A percentile compares a stretch with the other conserved stretches of the same genome.
Evolutionary conservation across 2,329 filamentous ascomycete species (phyloP).

Genomic region (Ceratocystis cubensis): DNA sequence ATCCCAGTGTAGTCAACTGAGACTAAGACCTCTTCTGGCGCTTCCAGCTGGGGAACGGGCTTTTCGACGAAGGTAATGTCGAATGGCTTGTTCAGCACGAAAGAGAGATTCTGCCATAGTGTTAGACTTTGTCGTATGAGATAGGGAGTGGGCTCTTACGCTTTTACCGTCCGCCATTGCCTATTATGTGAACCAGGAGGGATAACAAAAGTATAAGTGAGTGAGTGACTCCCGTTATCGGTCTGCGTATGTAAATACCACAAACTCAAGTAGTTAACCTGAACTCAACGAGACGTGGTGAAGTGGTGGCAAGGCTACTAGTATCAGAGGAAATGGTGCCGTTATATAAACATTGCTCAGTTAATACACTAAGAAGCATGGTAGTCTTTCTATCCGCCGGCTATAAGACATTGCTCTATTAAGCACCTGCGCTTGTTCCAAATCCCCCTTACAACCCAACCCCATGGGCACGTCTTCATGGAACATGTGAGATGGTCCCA

Average conservation of each 20-base stretch:
- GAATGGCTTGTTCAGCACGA: constrained; percentile 65
- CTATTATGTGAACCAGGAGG: background rate
- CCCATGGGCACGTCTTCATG: background rate
- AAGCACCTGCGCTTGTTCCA: constrained; percentile 2
- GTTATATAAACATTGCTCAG: too few species aligned
- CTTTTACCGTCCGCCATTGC: constrained; percentile 20
- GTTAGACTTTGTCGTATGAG: background rate
- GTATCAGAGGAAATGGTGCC: too few species aligned
- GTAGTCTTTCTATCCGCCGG: constrained; percentile 1
- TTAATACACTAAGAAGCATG: background rate
- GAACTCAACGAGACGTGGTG: too few species aligned
- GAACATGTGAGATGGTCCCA: constrained; percentile 2
- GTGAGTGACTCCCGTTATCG: background rate
- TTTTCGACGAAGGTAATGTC: constrained; percentile 64
- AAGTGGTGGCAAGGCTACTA: background rate
- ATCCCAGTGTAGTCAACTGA: constrained; percentile 78
- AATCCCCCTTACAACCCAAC: background rate
- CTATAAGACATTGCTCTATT: background rate
- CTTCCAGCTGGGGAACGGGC: constrained; percentile 54
- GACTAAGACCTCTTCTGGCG: constrained; percentile 64
- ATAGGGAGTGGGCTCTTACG: constrained; percentile 13
- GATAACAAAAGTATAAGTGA: background rate
- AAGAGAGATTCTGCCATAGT: constrained; percentile 59
- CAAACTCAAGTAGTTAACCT: background rate
- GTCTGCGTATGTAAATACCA: background rate